Conservation (phyloP, 2,329 filamentous ascomycete species). For the Whalleya microplaca region DNA sequence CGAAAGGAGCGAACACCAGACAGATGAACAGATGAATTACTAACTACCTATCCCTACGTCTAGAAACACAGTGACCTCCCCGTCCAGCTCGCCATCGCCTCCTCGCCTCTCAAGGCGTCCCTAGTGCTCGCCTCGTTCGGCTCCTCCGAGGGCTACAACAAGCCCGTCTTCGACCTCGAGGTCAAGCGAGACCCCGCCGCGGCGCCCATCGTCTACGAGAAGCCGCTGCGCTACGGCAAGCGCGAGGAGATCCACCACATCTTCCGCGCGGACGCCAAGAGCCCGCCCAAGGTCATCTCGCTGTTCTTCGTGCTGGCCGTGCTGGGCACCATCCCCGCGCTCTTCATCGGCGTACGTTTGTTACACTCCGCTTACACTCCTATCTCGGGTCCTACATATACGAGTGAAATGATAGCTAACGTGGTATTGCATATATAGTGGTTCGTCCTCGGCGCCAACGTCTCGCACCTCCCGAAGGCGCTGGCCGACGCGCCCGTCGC, state of each 20-base stretch:
- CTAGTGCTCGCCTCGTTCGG: slow-evolving; percentile 89
- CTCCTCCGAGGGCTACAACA: slow-evolving; percentile 67
- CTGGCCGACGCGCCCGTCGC: slow-evolving; percentile 76
- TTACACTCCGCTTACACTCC: background rate
- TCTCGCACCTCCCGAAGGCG: slow-evolving; percentile 76
- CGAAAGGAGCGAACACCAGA: background rate
- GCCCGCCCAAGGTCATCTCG: slow-evolving; percentile 79
- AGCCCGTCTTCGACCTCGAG: slow-evolving; percentile 72
- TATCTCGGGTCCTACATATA: background rate
- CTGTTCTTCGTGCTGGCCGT: slow-evolving; percentile 77
- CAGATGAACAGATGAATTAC: background rate
- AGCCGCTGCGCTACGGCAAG: slow-evolving; percentile 81
- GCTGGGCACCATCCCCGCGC: slow-evolving; percentile 70
- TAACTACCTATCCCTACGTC: slow-evolving; percentile 31
- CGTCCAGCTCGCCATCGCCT: slow-evolving; percentile 72
- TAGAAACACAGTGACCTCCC: slow-evolving; percentile 91
- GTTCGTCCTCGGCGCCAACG: slow-evolving; percentile 80
- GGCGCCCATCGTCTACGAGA: slow-evolving; percentile 63
- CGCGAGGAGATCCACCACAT: slow-evolving; percentile 86
- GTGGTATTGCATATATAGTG: slow-evolving; percentile 58
- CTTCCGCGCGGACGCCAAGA: slow-evolving; percentile 80
- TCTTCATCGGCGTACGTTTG: slow-evolving; percentile 70
- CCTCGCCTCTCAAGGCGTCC: slow-evolving; percentile 74
- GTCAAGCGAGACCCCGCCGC: slow-evolving; percentile 66
- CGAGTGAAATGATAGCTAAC: background rate